Evolutionary conservation across 2,329 filamentous ascomycete species (phyloP).

Genomic region (Neonectria neomacrospora): DNA sequence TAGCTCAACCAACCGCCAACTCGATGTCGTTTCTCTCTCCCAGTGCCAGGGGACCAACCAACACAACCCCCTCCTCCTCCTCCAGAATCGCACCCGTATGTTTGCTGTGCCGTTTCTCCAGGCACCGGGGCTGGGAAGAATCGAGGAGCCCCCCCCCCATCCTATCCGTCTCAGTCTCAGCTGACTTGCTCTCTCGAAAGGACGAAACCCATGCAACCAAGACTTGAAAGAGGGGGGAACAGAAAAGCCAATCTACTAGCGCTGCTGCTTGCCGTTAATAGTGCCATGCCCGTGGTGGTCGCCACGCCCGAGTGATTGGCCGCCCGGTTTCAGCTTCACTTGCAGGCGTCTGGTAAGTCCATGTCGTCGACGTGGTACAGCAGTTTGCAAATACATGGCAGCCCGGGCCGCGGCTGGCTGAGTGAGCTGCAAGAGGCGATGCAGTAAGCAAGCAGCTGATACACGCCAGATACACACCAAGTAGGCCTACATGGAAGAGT

Average conservation of each 20-base stretch:
- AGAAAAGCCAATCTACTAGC: conserved; percentile 14
- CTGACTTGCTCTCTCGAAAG: too few species aligned
- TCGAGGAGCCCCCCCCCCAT: too few species aligned
- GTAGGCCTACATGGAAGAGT: not conserved
- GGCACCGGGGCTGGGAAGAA: too few species aligned
- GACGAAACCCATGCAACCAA: too few species aligned
- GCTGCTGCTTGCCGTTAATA: conserved; percentile 34
- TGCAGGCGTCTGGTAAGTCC: not conserved
- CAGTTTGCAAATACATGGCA: not conserved
- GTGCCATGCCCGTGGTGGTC: conserved; percentile 25
- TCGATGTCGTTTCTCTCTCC: too few species aligned
- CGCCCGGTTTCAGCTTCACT: not conserved
- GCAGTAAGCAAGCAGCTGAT: not conserved
- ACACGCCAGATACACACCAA: too few species aligned
- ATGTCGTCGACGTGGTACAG: not conserved
- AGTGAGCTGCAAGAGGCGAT: not conserved
- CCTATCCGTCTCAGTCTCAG: too few species aligned
- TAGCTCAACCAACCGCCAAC: too few species aligned
- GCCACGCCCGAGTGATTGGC: conserved; percentile 33
- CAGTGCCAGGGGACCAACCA: too few species aligned
- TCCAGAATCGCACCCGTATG: too few species aligned
- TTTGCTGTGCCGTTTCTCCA: too few species aligned
- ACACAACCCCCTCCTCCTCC: too few species aligned
- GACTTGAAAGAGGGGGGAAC: not conserved
- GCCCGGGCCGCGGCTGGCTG: not conserved